These are phyloP conservation scores for Aspergillus sp. DNA, from an alignment of 2,329 filamentous ascomycete genomes.

Conservation along the genomic window DNA sequence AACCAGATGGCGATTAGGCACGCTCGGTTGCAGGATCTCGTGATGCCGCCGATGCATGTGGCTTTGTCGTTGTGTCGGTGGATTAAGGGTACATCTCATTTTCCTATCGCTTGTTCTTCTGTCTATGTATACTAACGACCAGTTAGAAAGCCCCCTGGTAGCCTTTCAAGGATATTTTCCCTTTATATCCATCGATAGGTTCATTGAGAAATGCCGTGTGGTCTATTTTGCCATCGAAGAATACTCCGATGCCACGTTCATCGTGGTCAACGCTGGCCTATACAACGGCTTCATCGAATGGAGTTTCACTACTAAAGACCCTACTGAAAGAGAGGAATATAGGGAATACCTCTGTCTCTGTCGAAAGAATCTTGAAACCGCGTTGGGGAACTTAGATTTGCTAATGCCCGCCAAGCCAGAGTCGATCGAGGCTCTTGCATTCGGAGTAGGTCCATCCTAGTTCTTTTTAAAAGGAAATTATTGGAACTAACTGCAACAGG, in stretches of 20 bases:
- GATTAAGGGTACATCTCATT: conserved; percentile 22
- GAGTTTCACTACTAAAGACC: conserved; percentile 13
- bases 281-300: conserved; percentile 31
- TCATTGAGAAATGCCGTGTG: conserved; percentile 34
- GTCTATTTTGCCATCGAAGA: conserved; percentile 39
- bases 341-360: conserved; percentile 28
- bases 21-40: conserved; percentile 25
- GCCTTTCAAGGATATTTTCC: conserved; percentile 23
- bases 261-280: conserved; percentile 32
- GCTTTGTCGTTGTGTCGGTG: conserved; percentile 26
- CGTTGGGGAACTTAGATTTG: conserved; percentile 44
- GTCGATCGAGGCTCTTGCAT: conserved; percentile 52
- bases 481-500: conserved; percentile 30
- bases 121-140: background rate
- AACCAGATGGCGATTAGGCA: conserved; percentile 16
- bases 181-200: conserved; percentile 25
- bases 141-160: conserved; percentile 15
- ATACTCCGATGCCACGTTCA: conserved; percentile 33
- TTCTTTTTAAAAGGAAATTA: background rate
- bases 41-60: conserved; percentile 29
- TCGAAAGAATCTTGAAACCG: conserved; percentile 38
- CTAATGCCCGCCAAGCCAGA: conserved; percentile 49
- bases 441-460: conserved; percentile 43
- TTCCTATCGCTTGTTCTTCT: background rate
- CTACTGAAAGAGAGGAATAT: conserved; percentile 17